Percentiles rank a stretch among this genome's conserved stretches.
These are phyloP conservation scores for Fomitiporia mediterranea DNA, from an alignment of 1,284 basidiomycete species.

Conservation along the genomic window DNA sequence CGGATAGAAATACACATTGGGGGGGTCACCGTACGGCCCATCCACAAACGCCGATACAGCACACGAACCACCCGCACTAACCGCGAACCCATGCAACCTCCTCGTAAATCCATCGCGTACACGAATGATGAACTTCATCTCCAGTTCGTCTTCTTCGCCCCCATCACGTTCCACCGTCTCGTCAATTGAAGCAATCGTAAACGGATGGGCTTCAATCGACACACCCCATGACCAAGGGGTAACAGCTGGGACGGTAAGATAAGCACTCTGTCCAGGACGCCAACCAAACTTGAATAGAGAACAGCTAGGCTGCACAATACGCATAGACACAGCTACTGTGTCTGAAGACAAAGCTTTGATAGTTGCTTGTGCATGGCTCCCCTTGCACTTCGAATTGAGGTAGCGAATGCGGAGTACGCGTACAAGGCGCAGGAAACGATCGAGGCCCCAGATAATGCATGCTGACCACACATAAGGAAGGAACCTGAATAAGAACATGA, in stretches of 20 bases:
- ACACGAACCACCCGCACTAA: slow-evolving; percentile 22
- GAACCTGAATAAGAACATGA: slow-evolving; percentile 26
- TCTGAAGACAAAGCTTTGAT: slow-evolving; percentile 38
- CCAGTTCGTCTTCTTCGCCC: not conserved
- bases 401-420: slow-evolving; percentile 26
- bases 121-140: slow-evolving; percentile 34
- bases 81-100: slow-evolving; percentile 26
- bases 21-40: slow-evolving; percentile 38
- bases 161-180: slow-evolving; percentile 24
- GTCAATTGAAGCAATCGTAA: slow-evolving; percentile 38
- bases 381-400: not conserved
- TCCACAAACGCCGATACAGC: slow-evolving; percentile 31
- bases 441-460: slow-evolving; percentile 43
- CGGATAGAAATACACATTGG: slow-evolving; percentile 30
- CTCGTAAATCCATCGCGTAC: slow-evolving; percentile 36
- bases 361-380: slow-evolving; percentile 24
- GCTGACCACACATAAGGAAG: slow-evolving; percentile 36
- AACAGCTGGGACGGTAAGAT: slow-evolving; percentile 36
- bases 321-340: slow-evolving; percentile 37
- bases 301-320: slow-evolving; percentile 20
- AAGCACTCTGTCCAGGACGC: slow-evolving; percentile 45
- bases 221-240: slow-evolving; percentile 23
- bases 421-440: slow-evolving; percentile 35
- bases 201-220: slow-evolving; percentile 41
- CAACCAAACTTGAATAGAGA: slow-evolving; percentile 26